phyloP scores from a whole-genome alignment of 495 filamentous ascomycete species.

The Talaromyces adpressus region DNA sequence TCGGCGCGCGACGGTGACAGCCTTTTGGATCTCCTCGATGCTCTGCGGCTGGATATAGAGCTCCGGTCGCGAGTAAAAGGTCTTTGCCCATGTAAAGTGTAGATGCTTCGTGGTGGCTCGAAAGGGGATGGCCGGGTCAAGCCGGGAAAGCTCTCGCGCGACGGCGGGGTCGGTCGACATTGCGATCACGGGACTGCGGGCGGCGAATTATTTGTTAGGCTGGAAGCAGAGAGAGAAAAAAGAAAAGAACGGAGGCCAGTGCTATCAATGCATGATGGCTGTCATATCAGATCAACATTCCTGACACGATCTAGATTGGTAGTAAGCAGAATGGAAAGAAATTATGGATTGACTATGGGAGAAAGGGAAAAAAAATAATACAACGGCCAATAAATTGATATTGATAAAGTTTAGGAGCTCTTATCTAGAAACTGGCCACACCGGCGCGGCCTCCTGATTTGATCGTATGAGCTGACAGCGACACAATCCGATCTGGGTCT shows the following conservation, averaged over 20 bases:
- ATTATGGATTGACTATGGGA: neutral
- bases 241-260: neutral
- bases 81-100: slow-evolving; percentile 96
- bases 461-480: neutral
- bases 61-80: slow-evolving; percentile 79
- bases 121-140: slow-evolving; percentile 63
- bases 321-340: neutral
- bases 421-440: neutral
- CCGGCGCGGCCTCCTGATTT: neutral
- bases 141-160: slow-evolving; percentile 44
- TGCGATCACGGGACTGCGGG: slow-evolving; percentile 1
- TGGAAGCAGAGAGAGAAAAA: neutral
- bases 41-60: slow-evolving; percentile 80
- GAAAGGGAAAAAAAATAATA: neutral
- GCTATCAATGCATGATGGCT: neutral
- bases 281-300: neutral
- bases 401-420: neutral
- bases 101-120: slow-evolving; percentile 60
- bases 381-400: neutral
- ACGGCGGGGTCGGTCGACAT: slow-evolving; percentile 41
- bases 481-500: neutral
- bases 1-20: slow-evolving; percentile 71
- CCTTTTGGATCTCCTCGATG: slow-evolving; percentile 72
- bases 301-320: neutral
- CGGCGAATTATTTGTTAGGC: neutral